Percentiles rank a stretch among this genome's conserved stretches.
Conservation (phyloP, 768 basidiomycete genomes). For the Melanogaster broomeanus region DNA sequence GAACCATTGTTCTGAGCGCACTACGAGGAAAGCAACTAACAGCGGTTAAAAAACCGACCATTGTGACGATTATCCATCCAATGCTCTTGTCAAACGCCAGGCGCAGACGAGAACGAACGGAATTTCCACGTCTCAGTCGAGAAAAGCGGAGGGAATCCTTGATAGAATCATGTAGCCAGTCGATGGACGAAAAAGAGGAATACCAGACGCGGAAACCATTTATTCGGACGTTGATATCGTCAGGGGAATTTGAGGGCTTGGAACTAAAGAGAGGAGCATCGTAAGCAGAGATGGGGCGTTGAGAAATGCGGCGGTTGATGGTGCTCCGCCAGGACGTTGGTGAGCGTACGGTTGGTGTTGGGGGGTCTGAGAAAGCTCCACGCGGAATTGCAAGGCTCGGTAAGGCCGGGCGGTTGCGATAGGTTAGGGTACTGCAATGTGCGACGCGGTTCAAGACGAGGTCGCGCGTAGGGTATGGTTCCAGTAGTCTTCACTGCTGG, state of each 20-base stretch:
- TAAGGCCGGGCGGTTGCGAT: conserved; percentile 40
- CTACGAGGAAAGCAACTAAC: conserved; percentile 83
- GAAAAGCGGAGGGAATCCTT: conserved; percentile 87
- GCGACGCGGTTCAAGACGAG: conserved; percentile 29
- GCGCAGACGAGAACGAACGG: conserved; percentile 63
- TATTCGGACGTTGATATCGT: conserved; percentile 60
- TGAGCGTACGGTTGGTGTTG: conserved; percentile 33
- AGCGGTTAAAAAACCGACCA: conserved; percentile 86
- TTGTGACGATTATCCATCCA: conserved; percentile 88
- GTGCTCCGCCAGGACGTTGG: conserved; percentile 34
- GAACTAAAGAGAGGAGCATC: conserved; percentile 48
- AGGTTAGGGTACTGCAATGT: conserved; percentile 28
- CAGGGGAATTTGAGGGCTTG: conserved; percentile 35
- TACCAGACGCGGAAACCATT: conserved; percentile 90
- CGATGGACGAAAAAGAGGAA: conserved; percentile 86
- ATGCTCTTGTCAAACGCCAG: conserved; percentile 73
- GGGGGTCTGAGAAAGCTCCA: conserved; percentile 38
- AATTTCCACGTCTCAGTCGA: conserved; percentile 67
- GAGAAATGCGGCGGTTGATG: conserved; percentile 41
- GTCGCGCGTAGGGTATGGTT: conserved; percentile 41
- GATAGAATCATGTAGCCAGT: conserved; percentile 97
- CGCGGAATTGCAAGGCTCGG: conserved; percentile 34
- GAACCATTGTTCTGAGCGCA: conserved; percentile 83
- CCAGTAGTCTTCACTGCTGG: conserved; percentile 54
- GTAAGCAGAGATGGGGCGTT: conserved; percentile 74